A percentile compares a stretch with the other conserved stretches of the same genome.
Evolutionary conservation across 1,284 basidiomycete genomes (phyloP).

Genomic region (Malassezia sympodialis): DNA sequence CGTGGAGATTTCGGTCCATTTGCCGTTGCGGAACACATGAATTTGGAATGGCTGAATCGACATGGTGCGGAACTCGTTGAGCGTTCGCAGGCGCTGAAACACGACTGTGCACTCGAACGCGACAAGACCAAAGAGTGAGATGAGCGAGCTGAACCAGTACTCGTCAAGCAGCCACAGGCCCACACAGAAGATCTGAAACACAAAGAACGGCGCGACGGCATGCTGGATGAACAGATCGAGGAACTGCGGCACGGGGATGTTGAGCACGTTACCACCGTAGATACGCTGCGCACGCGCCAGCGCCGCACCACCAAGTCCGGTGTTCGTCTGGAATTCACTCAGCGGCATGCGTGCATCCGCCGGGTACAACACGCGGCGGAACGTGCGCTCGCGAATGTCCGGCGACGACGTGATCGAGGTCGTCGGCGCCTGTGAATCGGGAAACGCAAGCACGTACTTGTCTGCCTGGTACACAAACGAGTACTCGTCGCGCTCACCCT

Average conservation of each 20-base stretch:
- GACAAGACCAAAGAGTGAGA: conserved; percentile 47
- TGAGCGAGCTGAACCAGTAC: conserved; percentile 47
- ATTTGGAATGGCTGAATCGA: conserved; percentile 45
- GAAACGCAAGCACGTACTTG: conserved; percentile 67
- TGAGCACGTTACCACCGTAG: conserved; percentile 41
- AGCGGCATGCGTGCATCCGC: conserved; percentile 66
- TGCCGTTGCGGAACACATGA: conserved; percentile 35
- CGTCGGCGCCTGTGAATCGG: conserved; percentile 34
- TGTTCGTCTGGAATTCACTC: conserved; percentile 58
- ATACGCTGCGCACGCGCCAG: conserved; percentile 36
- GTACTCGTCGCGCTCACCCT: conserved; percentile 54
- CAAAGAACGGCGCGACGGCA: conserved; percentile 48
- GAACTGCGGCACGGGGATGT: conserved; percentile 45
- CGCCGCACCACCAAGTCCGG: conserved; percentile 48
- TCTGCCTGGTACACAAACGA: conserved; percentile 93
- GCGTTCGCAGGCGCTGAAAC: conserved; percentile 42
- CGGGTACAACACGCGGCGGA: conserved; percentile 79
- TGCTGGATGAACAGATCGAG: conserved; percentile 45
- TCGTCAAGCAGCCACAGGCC: conserved; percentile 48
- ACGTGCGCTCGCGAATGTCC: conserved; percentile 55
- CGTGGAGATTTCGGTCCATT: conserved; percentile 37
- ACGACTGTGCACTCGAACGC: conserved; percentile 47
- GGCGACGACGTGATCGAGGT: conserved; percentile 37
- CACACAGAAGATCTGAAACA: conserved; percentile 48
- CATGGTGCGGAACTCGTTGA: conserved; percentile 48